These are phyloP conservation scores for Skeletonema costatum DNA, from an alignment of 108 stramenopile species.

Conservation along the genomic window DNA sequence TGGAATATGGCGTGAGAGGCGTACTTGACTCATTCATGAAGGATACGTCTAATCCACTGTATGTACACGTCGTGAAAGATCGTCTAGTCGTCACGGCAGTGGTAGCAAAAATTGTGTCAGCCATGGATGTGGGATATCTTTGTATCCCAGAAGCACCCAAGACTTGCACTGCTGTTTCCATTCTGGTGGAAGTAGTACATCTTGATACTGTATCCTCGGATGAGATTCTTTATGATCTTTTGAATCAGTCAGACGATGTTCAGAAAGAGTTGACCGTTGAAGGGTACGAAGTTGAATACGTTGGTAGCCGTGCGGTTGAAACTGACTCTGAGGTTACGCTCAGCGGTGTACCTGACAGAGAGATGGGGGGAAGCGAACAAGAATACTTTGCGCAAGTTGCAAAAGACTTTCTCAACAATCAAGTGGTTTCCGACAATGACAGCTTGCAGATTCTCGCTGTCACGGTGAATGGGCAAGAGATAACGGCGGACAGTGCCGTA, in stretches of 20 bases:
- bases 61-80: conserved; percentile 13
- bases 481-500: not conserved
- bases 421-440: conserved; percentile 14
- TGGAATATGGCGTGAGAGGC: conserved; percentile 19
- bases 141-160: conserved; percentile 36
- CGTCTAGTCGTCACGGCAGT: conserved; percentile 16
- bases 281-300: conserved; percentile 32
- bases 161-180: conserved; percentile 30
- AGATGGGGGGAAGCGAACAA: conserved; percentile 36
- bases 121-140: conserved; percentile 32
- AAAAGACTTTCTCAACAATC: conserved; percentile 24
- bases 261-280: conserved; percentile 23
- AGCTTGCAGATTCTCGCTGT: conserved; percentile 35
- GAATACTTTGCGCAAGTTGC: conserved; percentile 32
- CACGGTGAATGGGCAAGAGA: conserved; percentile 26
- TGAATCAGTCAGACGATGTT: conserved; percentile 16
- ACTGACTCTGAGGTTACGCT: conserved; percentile 29
- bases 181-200: conserved; percentile 30
- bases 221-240: conserved; percentile 27
- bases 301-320: conserved; percentile 28
- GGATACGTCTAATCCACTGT: conserved; percentile 12
- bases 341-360: conserved; percentile 30
- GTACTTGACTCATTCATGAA: conserved; percentile 23
- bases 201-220: conserved; percentile 15
- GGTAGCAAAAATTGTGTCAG: conserved; percentile 12